phyloP scores from a whole-genome alignment of 2,329 filamentous ascomycete species.

The Trichoderma brevicompactum region DNA sequence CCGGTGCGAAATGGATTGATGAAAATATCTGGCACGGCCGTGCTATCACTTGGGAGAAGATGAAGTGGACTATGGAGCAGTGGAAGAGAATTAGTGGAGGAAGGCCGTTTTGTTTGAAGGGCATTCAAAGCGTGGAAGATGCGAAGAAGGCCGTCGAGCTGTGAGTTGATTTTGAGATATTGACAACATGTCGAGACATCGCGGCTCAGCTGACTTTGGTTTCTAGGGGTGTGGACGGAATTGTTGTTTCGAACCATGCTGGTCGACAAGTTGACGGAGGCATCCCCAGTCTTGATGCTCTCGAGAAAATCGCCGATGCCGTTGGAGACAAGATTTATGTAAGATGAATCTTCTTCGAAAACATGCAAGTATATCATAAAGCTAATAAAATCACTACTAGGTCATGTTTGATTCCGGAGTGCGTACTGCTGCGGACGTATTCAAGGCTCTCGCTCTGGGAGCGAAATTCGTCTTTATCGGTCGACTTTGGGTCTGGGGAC shows the following conservation, averaged over 20 bases:
- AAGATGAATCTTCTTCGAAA: neutral
- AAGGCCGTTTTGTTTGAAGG: slow-evolving; percentile 64
- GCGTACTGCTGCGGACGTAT: slow-evolving; percentile 62
- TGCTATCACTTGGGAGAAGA: slow-evolving; percentile 66
- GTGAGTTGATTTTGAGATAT: neutral
- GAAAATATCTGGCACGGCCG: slow-evolving; percentile 62
- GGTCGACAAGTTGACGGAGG: slow-evolving; percentile 54
- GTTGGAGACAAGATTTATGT: slow-evolving; percentile 29
- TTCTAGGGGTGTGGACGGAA: slow-evolving; percentile 44
- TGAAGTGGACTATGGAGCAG: slow-evolving; percentile 62
- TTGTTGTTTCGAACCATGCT: slow-evolving; percentile 65
- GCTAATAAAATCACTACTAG: slow-evolving; percentile 27
- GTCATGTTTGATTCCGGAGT: slow-evolving; percentile 54
- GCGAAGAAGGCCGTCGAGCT: slow-evolving; percentile 59
- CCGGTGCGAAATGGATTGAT: slow-evolving; percentile 66
- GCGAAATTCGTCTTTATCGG: slow-evolving; percentile 64
- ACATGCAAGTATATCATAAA: neutral
- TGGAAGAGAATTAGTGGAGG: slow-evolving; percentile 64
- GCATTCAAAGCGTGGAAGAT: slow-evolving; percentile 64
- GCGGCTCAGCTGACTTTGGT: neutral
- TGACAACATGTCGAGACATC: neutral
- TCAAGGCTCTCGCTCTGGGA: slow-evolving; percentile 62
- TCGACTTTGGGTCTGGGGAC: slow-evolving; percentile 55
- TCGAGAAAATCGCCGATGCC: slow-evolving; percentile 52
- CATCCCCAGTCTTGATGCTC: slow-evolving; percentile 56